Percentiles rank a stretch among this genome's conserved stretches.
Conservation (phyloP, 352 stramenopile genomes). For the Phytophthora macrochlamydospora region DNA sequence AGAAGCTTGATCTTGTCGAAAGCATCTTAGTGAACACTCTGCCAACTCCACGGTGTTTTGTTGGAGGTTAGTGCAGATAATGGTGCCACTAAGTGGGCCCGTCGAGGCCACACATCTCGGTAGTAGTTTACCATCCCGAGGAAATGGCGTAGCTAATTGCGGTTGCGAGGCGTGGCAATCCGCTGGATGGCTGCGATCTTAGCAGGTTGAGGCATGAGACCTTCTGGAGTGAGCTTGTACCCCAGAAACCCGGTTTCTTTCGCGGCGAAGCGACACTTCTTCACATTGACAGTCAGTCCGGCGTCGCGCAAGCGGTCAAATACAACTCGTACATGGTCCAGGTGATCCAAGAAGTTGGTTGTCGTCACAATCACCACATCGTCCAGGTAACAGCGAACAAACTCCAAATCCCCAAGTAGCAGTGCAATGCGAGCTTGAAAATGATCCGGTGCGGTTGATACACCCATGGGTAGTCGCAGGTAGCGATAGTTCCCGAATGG, state of each 20-base stretch:
- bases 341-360: constrained; percentile 4
- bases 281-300: constrained; percentile 3
- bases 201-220: background rate
- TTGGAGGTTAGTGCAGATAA: constrained; percentile 4
- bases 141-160: constrained; percentile 5
- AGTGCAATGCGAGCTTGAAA: constrained; percentile 4
- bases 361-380: constrained; percentile 1
- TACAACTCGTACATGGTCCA: background rate
- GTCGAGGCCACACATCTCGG: constrained; percentile 2
- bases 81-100: constrained; percentile 5
- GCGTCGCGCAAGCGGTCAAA: constrained; percentile 2
- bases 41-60: constrained; percentile 3
- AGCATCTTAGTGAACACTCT: background rate
- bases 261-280: constrained; percentile 7
- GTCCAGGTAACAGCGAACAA: constrained; percentile 6
- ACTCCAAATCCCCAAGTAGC: constrained; percentile 8
- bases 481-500: constrained; percentile 11
- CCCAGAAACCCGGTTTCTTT: constrained; percentile 5
- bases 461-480: background rate
- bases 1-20: constrained; percentile 7
- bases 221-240: constrained; percentile 1
- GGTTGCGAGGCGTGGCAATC: background rate
- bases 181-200: constrained; percentile 9
- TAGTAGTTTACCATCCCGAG: constrained; percentile 17
- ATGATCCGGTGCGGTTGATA: background rate